phyloP scores from a whole-genome alignment of 768 basidiomycete genomes.

The Leccinum rimulosum region DNA sequence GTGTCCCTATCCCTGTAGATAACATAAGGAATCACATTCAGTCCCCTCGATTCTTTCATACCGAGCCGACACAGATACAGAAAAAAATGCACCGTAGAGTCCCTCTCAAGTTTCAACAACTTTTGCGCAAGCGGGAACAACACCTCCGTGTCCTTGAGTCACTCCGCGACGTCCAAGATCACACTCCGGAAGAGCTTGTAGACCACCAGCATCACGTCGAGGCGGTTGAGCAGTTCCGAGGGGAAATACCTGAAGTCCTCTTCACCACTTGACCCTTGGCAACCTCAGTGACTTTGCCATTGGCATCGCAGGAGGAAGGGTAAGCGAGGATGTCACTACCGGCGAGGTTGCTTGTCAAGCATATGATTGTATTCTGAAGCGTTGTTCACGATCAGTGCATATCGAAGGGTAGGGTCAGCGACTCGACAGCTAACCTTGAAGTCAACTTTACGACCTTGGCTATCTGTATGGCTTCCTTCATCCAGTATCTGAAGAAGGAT shows the following conservation, averaged over 20 bases:
- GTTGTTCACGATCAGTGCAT: not conserved
- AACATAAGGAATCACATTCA: not conserved
- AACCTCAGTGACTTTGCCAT: conserved; percentile 60
- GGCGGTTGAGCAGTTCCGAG: conserved; percentile 85
- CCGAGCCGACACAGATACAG: not conserved
- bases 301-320: conserved; percentile 53
- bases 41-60: not conserved
- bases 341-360: conserved; percentile 78
- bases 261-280: conserved; percentile 66
- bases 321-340: conserved; percentile 73
- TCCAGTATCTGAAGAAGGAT: conserved; percentile 89
- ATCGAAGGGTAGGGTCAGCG: not conserved
- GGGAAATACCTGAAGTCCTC: conserved; percentile 78
- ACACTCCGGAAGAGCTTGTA: conserved; percentile 79
- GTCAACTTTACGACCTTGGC: conserved; percentile 88
- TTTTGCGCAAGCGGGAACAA: conserved; percentile 81
- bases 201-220: conserved; percentile 86
- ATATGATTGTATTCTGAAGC: conserved; percentile 84
- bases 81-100: conserved; percentile 58
- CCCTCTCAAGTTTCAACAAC: conserved; percentile 55
- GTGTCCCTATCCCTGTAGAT: not conserved
- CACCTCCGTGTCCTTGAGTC: conserved; percentile 69
- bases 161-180: conserved; percentile 69
- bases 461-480: conserved; percentile 87
- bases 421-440: conserved; percentile 56